phyloP scores from a whole-genome alignment of 768 basidiomycete genomes.

The Tulasnella sp. region DNA sequence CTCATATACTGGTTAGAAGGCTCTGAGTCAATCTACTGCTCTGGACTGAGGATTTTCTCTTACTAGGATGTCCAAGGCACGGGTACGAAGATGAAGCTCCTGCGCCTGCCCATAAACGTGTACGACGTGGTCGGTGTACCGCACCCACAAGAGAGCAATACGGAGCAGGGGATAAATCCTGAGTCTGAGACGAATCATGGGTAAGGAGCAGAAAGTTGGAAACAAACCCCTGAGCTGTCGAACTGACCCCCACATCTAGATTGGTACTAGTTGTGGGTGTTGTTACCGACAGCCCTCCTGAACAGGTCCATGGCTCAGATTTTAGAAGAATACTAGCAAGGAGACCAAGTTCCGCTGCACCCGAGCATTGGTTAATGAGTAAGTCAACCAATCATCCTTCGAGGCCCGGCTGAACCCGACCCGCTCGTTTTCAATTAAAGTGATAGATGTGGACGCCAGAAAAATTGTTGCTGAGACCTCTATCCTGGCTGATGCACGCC shows the following conservation, averaged over 20 bases:
- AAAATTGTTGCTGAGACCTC: conserved; percentile 61
- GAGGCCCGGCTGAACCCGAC: background rate
- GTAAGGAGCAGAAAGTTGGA: background rate
- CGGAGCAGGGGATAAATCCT: background rate
- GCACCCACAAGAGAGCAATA: background rate
- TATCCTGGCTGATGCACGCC: conserved; percentile 65
- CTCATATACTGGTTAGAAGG: conserved; percentile 33
- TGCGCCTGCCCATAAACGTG: background rate
- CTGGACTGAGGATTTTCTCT: background rate
- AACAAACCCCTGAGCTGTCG: background rate
- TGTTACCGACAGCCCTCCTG: background rate
- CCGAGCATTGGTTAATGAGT: conserved; percentile 69
- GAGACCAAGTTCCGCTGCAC: conserved; percentile 62
- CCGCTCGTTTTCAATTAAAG: conserved; percentile 45
- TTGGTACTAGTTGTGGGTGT: background rate
- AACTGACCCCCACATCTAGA: background rate
- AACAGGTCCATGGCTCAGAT: conserved; percentile 46
- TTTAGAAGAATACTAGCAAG: conserved; percentile 59
- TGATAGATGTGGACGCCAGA: conserved; percentile 37
- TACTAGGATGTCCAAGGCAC: background rate
- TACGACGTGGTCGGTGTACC: background rate
- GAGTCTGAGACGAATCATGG: background rate
- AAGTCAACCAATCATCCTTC: background rate
- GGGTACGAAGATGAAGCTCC: background rate
- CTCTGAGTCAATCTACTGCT: background rate